These are phyloP conservation scores for Hanseniaspora occidentalis DNA, from an alignment of 805 yeast species.

Conservation along the genomic window DNA sequence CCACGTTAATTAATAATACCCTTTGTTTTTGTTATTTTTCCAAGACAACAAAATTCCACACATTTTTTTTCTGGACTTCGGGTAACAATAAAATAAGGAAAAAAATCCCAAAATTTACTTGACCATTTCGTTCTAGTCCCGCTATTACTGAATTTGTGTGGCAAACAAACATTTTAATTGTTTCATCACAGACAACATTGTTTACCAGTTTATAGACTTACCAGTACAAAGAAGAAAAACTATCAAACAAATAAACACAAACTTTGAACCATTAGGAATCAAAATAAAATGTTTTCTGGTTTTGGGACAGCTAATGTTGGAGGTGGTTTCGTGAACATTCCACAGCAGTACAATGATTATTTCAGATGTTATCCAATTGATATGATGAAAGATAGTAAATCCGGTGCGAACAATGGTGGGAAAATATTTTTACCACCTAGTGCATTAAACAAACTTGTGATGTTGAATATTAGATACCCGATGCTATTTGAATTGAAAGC, in stretches of 20 bases:
- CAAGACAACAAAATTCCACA: too few relatives aligned
- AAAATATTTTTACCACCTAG: conserved; percentile 91
- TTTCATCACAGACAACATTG: too few relatives aligned
- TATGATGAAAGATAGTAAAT: conserved; percentile 44
- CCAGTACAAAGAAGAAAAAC: not conserved
- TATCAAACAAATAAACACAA: not conserved
- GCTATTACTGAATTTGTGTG: too few relatives aligned
- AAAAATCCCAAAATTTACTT: too few relatives aligned
- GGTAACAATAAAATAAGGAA: too few relatives aligned
- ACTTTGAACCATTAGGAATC: too few relatives aligned
- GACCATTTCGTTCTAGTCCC: too few relatives aligned
- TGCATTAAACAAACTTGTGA: conserved; percentile 75
- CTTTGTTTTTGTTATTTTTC: not conserved
- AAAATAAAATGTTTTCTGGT: conserved; percentile 25
- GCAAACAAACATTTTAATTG: too few relatives aligned
- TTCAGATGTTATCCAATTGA: conserved; percentile 87
- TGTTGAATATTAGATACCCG: conserved; percentile 88
- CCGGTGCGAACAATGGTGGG: conserved; percentile 61
- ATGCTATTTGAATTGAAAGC: conserved; percentile 79
- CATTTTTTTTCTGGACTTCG: too few relatives aligned
- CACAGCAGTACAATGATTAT: conserved; percentile 63
- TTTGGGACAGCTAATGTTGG: conserved; percentile 19
- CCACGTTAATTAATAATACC: not conserved
- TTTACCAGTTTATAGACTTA: too few relatives aligned
- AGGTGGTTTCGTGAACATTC: conserved; percentile 19